Base-by-base conservation (phyloP, 2,329 filamentous ascomycete species). In the Penicillium griseofulvum region DNA sequence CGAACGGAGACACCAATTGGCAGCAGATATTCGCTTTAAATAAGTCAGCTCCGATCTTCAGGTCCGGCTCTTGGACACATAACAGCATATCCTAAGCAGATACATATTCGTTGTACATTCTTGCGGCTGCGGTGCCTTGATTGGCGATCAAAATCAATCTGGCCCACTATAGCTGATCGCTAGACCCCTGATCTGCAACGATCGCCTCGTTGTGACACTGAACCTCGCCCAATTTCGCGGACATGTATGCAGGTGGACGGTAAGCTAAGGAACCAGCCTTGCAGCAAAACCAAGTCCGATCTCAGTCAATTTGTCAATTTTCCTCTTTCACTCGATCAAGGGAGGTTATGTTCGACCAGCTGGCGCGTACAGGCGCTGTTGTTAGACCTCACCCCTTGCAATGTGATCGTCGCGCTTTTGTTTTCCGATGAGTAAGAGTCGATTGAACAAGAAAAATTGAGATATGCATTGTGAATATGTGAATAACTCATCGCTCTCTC, bases 171-270 rank as follows among this genome's bases (percentile, higher is more conserved):
- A 42, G 49, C 31, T 31, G 34, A 38, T 52, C 11, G 31, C 44
- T 44, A 54, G 48, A 36, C 56, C 56, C 50, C 57, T 61, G 60
- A 61, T 64, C 56, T 59, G 56, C 61, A 54, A 55, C 50, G 58
- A 65, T 65, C 58, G 48, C 14, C 50, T 36, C 12, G 38, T 31
- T 24, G 49, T 55, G 34, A 51, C 14, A 55, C 47, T 51, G 47
- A 39, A 45, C 22, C 28, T 17, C 37, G 24, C 12, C 26, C 19
- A 14, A 38, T 17, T 26, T 28, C 31, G 16, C 31, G n/a, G 53
- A 26, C 17, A 41, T 31, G 24, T 31, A 24, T 33, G 37, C 17
- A 45, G 29, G 14, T 14, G 3, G 50, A 14, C 43, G 49, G 54
- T 24, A 33, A 28, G 22, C 12, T 17, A 46, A 54, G 54, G 44